Evolutionary conservation across 75 land plant species (phyloP), one percentile per base, ranked within the genome.

Genomic region (Picea glauca): DNA sequence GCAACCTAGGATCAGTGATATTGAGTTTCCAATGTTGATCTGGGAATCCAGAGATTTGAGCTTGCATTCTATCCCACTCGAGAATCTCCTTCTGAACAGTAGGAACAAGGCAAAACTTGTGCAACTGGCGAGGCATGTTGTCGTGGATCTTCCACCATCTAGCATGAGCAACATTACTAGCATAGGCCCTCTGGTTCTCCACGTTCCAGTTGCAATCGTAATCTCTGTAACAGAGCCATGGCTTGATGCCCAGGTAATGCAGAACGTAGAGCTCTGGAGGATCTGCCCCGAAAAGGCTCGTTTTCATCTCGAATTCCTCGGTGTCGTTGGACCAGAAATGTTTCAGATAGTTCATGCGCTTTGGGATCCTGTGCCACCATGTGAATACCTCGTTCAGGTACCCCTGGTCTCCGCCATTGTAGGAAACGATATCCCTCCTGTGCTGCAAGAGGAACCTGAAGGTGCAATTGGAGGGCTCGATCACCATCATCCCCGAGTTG

Each of bases 381-480:
- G 94, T 88, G 80, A 86, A 97, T 0, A 94, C 77, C 74, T 97
- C 95, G 78, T 97, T 97, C 50, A 97, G 85, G 70, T 84, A 97
- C 1, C 98, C 99, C 67, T 97, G 98, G 82, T 97, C 99, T 30
- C 98, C 98, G 5, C 99, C 99, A 78, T 97, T 97, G 91, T 94
- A 94, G 13, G 99, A 94, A 1, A 84, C 76, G 12, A 91, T 83
- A 3, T 87, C 87, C 12, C 61, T 43, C 1, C 88, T 83, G 61
- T 74, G 79, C 1, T 77, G 61, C 93, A 96, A 87, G 6, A 96
- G 75, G 6, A 13, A 31, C 75, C 33, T 57, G 81, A 92, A 94
- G 38, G 86, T 86, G 76, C 98, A 91, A 21, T 82, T 78, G 3
- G 93, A 91, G 13, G 98, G 98, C 90, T 91, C 93, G 14, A 94